A percentile compares a stretch with the other conserved stretches of the same genome.
Evolutionary conservation across 139 green algal genomes (phyloP).

Genomic region (Spirogloea muscicola): DNA sequence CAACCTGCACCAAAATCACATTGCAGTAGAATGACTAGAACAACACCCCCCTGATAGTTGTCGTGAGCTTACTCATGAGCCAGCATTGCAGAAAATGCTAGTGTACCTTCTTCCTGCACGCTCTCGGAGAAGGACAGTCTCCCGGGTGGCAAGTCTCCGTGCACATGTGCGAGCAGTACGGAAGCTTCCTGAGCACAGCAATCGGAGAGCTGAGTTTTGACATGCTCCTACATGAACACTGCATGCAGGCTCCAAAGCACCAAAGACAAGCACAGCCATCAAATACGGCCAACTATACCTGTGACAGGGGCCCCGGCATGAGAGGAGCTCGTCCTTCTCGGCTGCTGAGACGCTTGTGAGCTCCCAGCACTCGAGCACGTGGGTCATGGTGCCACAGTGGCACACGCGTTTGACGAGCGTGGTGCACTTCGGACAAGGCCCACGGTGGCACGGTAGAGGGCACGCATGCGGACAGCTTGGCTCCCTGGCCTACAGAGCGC

Average conservation of each 20-base stretch:
- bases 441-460: conserved; percentile 12
- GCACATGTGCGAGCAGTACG: conserved; percentile 40
- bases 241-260: background rate
- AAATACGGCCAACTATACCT: too few species aligned
- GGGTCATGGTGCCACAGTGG: conserved; percentile 23
- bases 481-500: conserved; percentile 9
- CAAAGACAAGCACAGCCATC: too few species aligned
- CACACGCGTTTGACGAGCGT: conserved; percentile 9
- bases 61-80: too few species aligned
- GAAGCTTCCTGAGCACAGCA: conserved; percentile 34
- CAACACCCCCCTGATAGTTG: background rate
- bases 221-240: background rate
- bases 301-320: conserved; percentile 24
- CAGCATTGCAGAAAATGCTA: too few species aligned
- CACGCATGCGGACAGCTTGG: conserved; percentile 34
- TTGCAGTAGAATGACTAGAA: background rate
- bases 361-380: conserved; percentile 26
- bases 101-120: conserved; percentile 48
- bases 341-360: background rate
- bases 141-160: conserved; percentile 38
- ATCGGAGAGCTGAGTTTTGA: background rate
- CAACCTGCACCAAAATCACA: conserved; percentile 2
- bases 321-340: conserved; percentile 19
- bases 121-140: conserved; percentile 10
- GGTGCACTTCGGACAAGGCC: conserved; percentile 22